A percentile compares a stretch with the other conserved stretches of the same genome.
Conservation (phyloP, 768 basidiomycete species). For the Galerina sulciceps region DNA sequence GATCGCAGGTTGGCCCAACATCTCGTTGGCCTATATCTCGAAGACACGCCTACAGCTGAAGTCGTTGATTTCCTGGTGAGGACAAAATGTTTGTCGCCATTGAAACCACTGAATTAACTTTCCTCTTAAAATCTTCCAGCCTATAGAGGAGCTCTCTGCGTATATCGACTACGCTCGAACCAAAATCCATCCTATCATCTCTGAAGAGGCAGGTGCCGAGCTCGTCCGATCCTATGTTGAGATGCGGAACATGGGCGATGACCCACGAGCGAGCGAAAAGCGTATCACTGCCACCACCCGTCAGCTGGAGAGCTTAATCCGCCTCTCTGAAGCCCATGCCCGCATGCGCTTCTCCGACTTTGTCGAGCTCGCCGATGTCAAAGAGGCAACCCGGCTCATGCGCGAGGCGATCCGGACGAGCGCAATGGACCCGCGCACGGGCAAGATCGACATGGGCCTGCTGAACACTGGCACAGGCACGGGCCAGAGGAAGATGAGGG, state of each 20-base stretch:
- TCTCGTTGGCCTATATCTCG: constrained; percentile 90
- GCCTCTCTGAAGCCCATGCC: constrained; percentile 94
- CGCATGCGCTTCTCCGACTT: constrained; percentile 91
- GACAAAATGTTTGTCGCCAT: constrained; percentile 7
- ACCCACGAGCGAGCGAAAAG: constrained; percentile 86
- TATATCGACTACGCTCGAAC: constrained; percentile 94
- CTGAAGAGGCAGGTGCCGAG: constrained; percentile 81
- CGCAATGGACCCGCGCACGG: constrained; percentile 95
- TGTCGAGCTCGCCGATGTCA: constrained; percentile 87
- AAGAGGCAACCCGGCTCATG: constrained; percentile 94
- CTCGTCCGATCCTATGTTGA: constrained; percentile 91
- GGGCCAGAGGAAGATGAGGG: constrained; percentile 82
- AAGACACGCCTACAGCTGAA: constrained; percentile 76
- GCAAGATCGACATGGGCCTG: constrained; percentile 96
- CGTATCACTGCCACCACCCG: constrained; percentile 98
- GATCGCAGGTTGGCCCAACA: constrained; percentile 92
- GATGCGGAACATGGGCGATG: constrained; percentile 90
- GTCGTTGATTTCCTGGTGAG: constrained; percentile 79
- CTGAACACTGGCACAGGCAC: constrained; percentile 92
- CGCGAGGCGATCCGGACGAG: constrained; percentile 93
- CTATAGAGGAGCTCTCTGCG: constrained; percentile 86
- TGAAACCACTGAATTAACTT: neutral
- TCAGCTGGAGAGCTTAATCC: constrained; percentile 96
- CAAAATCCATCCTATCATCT: constrained; percentile 84
- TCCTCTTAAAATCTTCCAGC: constrained; percentile 47